Percentiles rank a stretch among this genome's conserved stretches.
Evolutionary conservation across 1,284 basidiomycete species (phyloP).

Genomic region (Microbotryum intermedium): DNA sequence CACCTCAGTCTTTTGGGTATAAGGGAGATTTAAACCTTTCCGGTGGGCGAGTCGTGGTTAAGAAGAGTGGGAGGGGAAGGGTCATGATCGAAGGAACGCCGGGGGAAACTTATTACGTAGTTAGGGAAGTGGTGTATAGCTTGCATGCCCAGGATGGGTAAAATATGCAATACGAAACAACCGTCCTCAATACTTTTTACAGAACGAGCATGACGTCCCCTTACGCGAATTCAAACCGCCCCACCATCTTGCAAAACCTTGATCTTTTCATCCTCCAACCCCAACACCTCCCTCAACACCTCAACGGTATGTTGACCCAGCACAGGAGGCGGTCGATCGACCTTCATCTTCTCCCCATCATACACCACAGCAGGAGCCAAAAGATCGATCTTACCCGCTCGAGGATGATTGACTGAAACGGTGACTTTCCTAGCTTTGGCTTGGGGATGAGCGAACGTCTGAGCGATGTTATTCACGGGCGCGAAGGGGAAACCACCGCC

Average conservation of each 20-base stretch:
- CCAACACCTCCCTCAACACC: conserved; percentile 51
- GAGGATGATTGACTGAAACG: conserved; percentile 50
- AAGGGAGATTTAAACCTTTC: conserved; percentile 35
- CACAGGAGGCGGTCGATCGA: conserved; percentile 57
- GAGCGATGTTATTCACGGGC: conserved; percentile 82
- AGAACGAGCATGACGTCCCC: too few species aligned
- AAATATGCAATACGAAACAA: too few species aligned
- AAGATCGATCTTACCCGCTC: conserved; percentile 61
- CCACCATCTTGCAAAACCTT: conserved; percentile 47
- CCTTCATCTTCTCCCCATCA: conserved; percentile 59
- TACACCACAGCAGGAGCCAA: conserved; percentile 79
- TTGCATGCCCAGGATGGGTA: conserved; percentile 54
- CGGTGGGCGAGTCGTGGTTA: conserved; percentile 73
- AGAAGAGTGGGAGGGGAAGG: conserved; percentile 71
- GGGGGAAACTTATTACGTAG: conserved; percentile 77
- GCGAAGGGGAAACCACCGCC: conserved; percentile 84
- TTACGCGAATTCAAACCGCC: conserved; percentile 41
- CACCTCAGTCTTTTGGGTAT: conserved; percentile 17
- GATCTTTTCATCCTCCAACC: conserved; percentile 54
- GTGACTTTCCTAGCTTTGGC: conserved; percentile 56
- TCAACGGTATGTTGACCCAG: conserved; percentile 42
- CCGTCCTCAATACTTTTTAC: too few species aligned
- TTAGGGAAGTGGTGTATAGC: conserved; percentile 77
- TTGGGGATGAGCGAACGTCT: conserved; percentile 89
- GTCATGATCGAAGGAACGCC: conserved; percentile 81